Evolutionary conservation across 495 filamentous ascomycete species (phyloP), one percentile per base, ranked within the genome.

Genomic region (Bacidia rubella): DNA sequence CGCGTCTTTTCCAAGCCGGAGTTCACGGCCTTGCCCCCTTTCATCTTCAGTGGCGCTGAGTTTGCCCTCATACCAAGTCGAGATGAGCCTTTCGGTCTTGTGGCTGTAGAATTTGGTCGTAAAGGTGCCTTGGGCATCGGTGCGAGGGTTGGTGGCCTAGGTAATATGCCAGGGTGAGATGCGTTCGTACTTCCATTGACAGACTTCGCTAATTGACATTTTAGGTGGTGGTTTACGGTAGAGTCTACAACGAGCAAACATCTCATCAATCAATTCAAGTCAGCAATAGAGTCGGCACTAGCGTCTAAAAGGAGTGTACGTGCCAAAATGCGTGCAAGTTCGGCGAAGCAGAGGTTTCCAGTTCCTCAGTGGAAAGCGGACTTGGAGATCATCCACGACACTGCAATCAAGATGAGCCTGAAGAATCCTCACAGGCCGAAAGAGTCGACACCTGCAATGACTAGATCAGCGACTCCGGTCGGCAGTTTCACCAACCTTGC

Each of bases 61-160:
- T 87, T 89, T 55, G 83, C 84, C 15, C 68, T 89, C 27, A 87
- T 89, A 51, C 84, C 85, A 4, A 86, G 81, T 17, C 78, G 85
- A 53, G 85, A 89, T 55, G 85, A 89, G 62, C 85, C 85, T 0
- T 89, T 89, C 56, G 85, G 85, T 25, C 66, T 89, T n/a, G 85
- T 87, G 2, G 85, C 84, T 26, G 84, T 88, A 42, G 84, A 88
- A 60, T 88, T 87, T 57, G 84, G 84, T 23, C 73, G 84, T 22
- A 87, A 87, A 62, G 84, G 84, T 40, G 85, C 84, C 12, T 70
- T 88, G 15, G 83, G 84, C 48, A 81, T 88, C 49, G 84, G 84
- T 20, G 79, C 82, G 29, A 65, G 74, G 47, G 74, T 77, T n/a
- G 74, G 74, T 51, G 84, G 84, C 23, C 70, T 88, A 26, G 84